These are phyloP conservation scores for Edaphochlamys debaryana DNA, from an alignment of 139 green algal species.

Conservation along the genomic window DNA sequence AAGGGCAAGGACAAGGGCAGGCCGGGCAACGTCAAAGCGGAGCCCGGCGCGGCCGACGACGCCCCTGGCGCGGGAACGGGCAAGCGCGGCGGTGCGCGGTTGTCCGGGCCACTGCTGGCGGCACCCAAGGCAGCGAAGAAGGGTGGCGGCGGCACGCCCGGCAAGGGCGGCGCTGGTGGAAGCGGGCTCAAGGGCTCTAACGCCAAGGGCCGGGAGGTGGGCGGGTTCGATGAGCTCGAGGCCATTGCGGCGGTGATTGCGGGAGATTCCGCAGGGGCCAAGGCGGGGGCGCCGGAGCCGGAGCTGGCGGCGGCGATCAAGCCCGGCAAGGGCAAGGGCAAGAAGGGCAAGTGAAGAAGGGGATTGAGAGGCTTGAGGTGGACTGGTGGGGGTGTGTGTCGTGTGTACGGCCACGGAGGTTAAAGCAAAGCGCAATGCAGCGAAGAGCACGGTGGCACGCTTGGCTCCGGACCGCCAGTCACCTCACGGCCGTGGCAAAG, in stretches of 20 bases:
- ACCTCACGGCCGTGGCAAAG: no score
- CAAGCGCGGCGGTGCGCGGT: not conserved
- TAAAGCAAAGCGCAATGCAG: no score
- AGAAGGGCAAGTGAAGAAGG: not conserved
- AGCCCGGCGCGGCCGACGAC: not conserved
- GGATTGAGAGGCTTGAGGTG: not conserved
- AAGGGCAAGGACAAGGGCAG: not conserved
- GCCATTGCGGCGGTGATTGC: slow-evolving; percentile 52
- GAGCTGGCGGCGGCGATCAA: slow-evolving; percentile 28
- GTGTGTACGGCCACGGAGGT: no score
- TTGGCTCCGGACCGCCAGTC: no score
- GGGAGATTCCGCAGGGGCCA: not conserved
- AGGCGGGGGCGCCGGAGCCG: not conserved
- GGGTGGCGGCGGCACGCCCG: not conserved
- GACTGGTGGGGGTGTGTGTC: not conserved
- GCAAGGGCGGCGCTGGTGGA: no score
- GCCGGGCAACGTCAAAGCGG: not conserved
- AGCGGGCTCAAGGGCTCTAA: not conserved
- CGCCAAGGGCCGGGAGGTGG: slow-evolving; percentile 12
- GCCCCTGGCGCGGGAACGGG: not conserved
- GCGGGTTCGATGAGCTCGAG: slow-evolving; percentile 45
- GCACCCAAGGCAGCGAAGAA: not conserved
- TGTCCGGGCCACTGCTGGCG: slow-evolving; percentile 10
- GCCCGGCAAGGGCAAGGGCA: slow-evolving; percentile 25
- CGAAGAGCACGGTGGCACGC: no score